Evolutionary conservation across 345 rosid species (phyloP), one percentile per base, ranked within the genome.

Genomic region (Populus ilicifolia): DNA sequence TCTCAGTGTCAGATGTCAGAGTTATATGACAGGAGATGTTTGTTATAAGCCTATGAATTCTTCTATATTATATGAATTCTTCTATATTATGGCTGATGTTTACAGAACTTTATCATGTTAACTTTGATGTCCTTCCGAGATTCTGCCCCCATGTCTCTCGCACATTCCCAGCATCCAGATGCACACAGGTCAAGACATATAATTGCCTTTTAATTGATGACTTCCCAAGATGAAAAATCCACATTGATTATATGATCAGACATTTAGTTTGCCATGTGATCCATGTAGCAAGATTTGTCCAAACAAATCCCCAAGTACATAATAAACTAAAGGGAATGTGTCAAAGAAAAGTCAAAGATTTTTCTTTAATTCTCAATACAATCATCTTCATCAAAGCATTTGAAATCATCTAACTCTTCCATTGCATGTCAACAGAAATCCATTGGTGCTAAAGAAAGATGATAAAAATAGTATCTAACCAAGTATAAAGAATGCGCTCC

Each of bases 401-500:
- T 52, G 67, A 70, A 59, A 46, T 69, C 27, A 50, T 61, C 59
- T 18, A 65, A 67, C 18, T 3, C 25, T 66, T 63, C 25, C 25
- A 27, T 30, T 33, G 52, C 69, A n/a, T 8, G 3, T 67, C 13
- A 20, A 38, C 20, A 21, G 18, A 61, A 5, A 64, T 48, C 44
- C n/a, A 52, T 46, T 21, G 12, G 36, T 30, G 11, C 65, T 6
- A 63, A 75, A 8, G 46, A 56, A 63, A 23, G 18, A 69, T 27
- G 62, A 67, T 52, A 75, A 56, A 33, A 70, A 77, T 18, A 63
- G 79, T 56, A 73, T 71, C 92, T 81, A 81, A 93, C 98, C 99
- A 96, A 67, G 98, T 91, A 85, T 91, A 96, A n/a, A 93, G 97
- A 85, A 96, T 87, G 77, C 97, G 97, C 89, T 96, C 99, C 87